Percentiles rank a stretch among this genome's conserved stretches.
These are phyloP conservation scores for Ambrosia trifida DNA, from an alignment of 129 eudicot species.

Conservation along the genomic window DNA sequence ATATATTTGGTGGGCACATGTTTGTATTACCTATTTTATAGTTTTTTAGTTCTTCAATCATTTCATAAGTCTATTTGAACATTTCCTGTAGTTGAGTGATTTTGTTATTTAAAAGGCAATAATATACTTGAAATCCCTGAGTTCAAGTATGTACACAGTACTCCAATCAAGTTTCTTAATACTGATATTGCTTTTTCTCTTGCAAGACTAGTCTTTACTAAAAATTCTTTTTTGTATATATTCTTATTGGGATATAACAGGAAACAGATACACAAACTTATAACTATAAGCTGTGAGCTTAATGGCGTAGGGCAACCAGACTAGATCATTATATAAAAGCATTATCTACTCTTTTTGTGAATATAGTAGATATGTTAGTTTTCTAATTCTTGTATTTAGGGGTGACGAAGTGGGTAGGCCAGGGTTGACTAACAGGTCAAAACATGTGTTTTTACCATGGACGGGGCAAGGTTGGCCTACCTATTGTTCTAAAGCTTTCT, in stretches of 20 bases:
- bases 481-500: background rate
- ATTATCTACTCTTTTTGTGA: background rate
- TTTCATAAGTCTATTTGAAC: background rate
- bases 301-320: background rate
- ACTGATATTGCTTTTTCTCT: background rate
- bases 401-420: background rate
- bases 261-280: background rate
- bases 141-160: background rate
- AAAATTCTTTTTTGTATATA: background rate
- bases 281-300: background rate
- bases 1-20: slow-evolving; percentile 65
- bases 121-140: background rate
- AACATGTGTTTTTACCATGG: background rate
- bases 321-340: background rate
- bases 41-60: background rate
- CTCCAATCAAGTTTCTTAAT: background rate
- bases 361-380: background rate
- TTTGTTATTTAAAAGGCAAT: background rate
- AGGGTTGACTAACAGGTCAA: background rate
- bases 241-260: background rate
- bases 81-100: slow-evolving; percentile 9
- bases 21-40: background rate
- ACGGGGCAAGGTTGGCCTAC: background rate
- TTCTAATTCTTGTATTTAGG: background rate
- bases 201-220: background rate